phyloP scores from a whole-genome alignment of 768 basidiomycete genomes.

The Leccinellum albellum region DNA sequence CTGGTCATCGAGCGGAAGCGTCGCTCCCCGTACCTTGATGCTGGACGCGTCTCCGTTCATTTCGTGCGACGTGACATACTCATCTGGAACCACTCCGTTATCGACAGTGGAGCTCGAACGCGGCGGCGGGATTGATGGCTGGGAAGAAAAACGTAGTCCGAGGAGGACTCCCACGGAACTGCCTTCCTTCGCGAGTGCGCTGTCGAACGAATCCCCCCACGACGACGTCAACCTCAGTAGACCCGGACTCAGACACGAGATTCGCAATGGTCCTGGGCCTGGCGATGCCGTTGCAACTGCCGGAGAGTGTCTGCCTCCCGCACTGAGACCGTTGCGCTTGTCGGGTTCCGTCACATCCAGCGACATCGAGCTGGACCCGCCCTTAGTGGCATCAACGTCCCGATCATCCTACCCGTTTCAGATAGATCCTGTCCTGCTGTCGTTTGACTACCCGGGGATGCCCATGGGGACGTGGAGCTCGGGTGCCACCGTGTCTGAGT shows the following conservation, averaged over 20 bases:
- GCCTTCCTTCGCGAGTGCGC: slow-evolving; percentile 17
- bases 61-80: not conserved
- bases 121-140: not conserved
- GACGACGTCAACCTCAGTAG: slow-evolving; percentile 8
- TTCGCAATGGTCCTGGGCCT: slow-evolving; percentile 7
- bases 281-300: not conserved
- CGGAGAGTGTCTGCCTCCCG: slow-evolving; percentile 19
- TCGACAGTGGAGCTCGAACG: not conserved
- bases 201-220: slow-evolving; percentile 18
- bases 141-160: not conserved
- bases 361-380: not conserved
- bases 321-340: slow-evolving; percentile 20
- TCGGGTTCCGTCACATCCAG: slow-evolving; percentile 4
- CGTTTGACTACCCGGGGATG: slow-evolving; percentile 10
- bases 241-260: not conserved
- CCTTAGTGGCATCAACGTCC: not conserved
- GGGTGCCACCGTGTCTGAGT: not conserved
- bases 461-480: not conserved
- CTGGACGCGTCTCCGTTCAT: not conserved
- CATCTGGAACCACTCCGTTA: not conserved
- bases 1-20: not conserved
- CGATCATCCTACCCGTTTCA: slow-evolving; percentile 8
- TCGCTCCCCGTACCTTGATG: not conserved
- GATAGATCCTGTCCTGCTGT: slow-evolving; percentile 29
- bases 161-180: not conserved